Evolutionary conservation across 1,139 yeast species (phyloP), one percentile per base, ranked within the genome.

Genomic region (Pichia sp.): DNA sequence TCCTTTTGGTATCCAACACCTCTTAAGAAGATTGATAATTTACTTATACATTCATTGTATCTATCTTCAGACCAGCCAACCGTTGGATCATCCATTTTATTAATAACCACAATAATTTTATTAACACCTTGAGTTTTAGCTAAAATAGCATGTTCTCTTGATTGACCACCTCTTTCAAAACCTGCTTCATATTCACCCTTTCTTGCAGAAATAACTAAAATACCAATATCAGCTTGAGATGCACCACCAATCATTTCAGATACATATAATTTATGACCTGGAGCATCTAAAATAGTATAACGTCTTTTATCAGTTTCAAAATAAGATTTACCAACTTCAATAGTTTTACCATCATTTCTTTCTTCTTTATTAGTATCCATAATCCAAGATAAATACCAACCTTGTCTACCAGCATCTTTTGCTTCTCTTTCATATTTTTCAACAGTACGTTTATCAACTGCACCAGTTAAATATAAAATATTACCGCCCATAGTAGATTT

Each of bases 161-260:
- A 90, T 74, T 92, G 97, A 58, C 98, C 98, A 62, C 97, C 97
- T 74, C 90, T 87, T 75, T 94, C 97, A 68, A 92, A 92, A 57
- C 98, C 98, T 54, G 98, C 94, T 75, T 92, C 98, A 72, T 90
- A 92, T 71, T 92, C 98, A 72, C 98, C 98, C 73, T 89, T 89
- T 78, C 98, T 87, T 54, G 97, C 97, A 58, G 96, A 87, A 62
- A 92, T 92, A 51, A 92, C 97, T 66, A 92, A 79, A 59, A 92
- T 82, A 70, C 97, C 98, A 56, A 92, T 92, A 71, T 92, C 98
- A 46, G 97, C 98, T 74, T 92, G 99, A 40, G 98, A 89, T 10
- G 98, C 98, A 69, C 98, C 98, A 62, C 97, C 97, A 75, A 94
- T 94, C 98, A 92, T 92, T 70, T 90, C 95, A 49, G 97, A 88